Percentiles rank a stretch among this genome's conserved stretches.
Conservation (phyloP, 1,284 basidiomycete species). For the Trichosporon coremiiforme region DNA sequence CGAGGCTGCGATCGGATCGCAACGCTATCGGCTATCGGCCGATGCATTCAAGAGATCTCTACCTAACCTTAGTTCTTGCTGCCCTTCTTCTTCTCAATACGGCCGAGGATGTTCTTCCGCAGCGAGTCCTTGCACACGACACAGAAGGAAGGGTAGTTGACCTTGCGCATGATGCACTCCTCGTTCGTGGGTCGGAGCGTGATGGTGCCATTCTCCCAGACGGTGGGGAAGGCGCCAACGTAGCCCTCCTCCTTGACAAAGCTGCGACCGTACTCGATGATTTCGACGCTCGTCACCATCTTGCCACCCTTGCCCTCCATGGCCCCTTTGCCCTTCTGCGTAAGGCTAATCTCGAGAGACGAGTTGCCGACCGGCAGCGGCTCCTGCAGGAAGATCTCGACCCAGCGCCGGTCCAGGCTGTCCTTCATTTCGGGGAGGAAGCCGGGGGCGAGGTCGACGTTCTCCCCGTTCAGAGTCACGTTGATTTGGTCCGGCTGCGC, state of each 20-base stretch:
- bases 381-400: conserved; percentile 41
- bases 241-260: conserved; percentile 65
- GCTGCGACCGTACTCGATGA: conserved; percentile 72
- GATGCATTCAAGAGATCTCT: not conserved
- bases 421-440: conserved; percentile 43
- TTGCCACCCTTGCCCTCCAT: conserved; percentile 61
- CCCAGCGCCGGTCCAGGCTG: conserved; percentile 52
- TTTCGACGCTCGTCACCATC: conserved; percentile 70
- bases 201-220: conserved; percentile 39
- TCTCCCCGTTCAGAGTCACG: conserved; percentile 64
- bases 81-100: conserved; percentile 29
- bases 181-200: conserved; percentile 66
- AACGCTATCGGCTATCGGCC: not conserved
- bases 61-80: not conserved
- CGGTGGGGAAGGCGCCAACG: conserved; percentile 76
- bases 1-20: too few species aligned
- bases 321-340: conserved; percentile 61
- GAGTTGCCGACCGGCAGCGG: conserved; percentile 60
- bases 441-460: conserved; percentile 40
- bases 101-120: conserved; percentile 20
- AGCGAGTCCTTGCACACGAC: conserved; percentile 72
- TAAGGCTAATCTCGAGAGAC: conserved; percentile 63
- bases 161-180: conserved; percentile 78
- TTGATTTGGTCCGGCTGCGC: conserved; percentile 63
- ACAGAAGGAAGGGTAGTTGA: conserved; percentile 65